Conservation (phyloP, 768 basidiomycete genomes). For the Phanerochaete sordida region DNA sequence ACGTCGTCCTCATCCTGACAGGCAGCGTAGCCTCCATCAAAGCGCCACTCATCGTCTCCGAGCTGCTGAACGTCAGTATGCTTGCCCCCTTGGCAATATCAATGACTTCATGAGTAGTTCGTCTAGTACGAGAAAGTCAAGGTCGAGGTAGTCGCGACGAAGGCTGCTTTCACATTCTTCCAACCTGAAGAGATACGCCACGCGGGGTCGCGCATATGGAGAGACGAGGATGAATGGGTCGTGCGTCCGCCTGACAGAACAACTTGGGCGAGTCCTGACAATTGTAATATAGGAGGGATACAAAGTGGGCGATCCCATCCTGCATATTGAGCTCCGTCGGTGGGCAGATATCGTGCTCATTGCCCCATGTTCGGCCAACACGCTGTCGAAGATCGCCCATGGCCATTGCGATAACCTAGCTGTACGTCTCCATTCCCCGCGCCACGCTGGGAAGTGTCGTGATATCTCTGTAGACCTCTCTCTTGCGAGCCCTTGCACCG, state of each 20-base stretch:
- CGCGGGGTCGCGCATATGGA: slow-evolving; percentile 71
- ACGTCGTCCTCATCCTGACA: slow-evolving; percentile 82
- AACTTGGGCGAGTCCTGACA: background rate
- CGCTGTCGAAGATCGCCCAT: slow-evolving; percentile 86
- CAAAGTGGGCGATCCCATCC: slow-evolving; percentile 84
- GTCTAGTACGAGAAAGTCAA: slow-evolving; percentile 68
- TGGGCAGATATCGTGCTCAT: slow-evolving; percentile 97
- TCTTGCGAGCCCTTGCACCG: slow-evolving; percentile 81
- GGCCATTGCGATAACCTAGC: slow-evolving; percentile 89
- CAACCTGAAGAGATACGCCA: slow-evolving; percentile 45
- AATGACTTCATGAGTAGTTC: background rate
- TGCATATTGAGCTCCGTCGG: slow-evolving; percentile 90
- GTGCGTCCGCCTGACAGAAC: slow-evolving; percentile 41
- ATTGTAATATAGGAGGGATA: slow-evolving; percentile 51
- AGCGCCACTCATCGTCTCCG: slow-evolving; percentile 81
- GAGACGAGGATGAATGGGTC: slow-evolving; percentile 89
- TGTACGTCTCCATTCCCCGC: slow-evolving; percentile 35
- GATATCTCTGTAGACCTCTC: slow-evolving; percentile 50
- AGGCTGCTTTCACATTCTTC: slow-evolving; percentile 76
- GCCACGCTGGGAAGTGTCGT: background rate
- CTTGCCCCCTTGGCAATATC: background rate
- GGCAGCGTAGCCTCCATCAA: slow-evolving; percentile 98
- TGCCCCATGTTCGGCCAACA: slow-evolving; percentile 96
- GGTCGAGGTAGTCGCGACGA: slow-evolving; percentile 83
- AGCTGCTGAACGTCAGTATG: slow-evolving; percentile 59